These are phyloP conservation scores for Trametes pubescens DNA, from an alignment of 1,284 basidiomycete genomes.

Conservation along the genomic window DNA sequence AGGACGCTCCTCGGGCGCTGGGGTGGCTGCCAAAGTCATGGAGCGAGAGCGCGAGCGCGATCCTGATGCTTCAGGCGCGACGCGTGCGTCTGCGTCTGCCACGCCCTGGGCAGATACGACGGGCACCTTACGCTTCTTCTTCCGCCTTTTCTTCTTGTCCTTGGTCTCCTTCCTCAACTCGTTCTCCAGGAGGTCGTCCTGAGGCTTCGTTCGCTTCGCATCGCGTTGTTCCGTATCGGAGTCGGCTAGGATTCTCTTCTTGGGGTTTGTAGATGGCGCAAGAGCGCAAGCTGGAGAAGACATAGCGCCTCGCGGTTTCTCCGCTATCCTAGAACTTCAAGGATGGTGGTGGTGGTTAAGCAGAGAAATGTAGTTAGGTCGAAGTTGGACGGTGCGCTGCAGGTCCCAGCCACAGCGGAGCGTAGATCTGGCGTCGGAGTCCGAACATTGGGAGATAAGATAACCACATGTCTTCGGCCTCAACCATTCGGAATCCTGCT, in stretches of 20 bases:
- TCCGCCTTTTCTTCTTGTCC: constrained; percentile 40
- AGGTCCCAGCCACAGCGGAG: neutral
- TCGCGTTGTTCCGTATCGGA: constrained; percentile 34
- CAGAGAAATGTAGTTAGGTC: neutral
- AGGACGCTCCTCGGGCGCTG: neutral
- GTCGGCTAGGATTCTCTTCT: constrained; percentile 30
- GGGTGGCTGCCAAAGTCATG: constrained; percentile 1
- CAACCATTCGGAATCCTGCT: neutral
- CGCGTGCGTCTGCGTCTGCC: constrained; percentile 12
- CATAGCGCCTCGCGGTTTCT: constrained; percentile 5
- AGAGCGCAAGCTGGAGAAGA: constrained; percentile 23
- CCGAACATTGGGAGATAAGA: constrained; percentile 9
- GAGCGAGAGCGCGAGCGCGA: constrained; percentile 23
- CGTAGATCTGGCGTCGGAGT: constrained; percentile 7
- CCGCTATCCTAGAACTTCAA: neutral
- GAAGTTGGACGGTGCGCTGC: neutral
- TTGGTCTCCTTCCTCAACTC: constrained; percentile 28
- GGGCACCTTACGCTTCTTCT: constrained; percentile 39
- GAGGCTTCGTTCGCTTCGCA: constrained; percentile 20
- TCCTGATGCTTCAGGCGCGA: constrained; percentile 4
- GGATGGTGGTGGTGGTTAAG: neutral
- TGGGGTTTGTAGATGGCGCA: constrained; percentile 8
- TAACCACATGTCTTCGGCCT: constrained; percentile 10
- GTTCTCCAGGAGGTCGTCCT: constrained; percentile 1
- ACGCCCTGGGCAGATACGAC: constrained; percentile 26